phyloP scores from a whole-genome alignment of 2,329 filamentous ascomycete species.

The Hymenoscyphus fraxineus region DNA sequence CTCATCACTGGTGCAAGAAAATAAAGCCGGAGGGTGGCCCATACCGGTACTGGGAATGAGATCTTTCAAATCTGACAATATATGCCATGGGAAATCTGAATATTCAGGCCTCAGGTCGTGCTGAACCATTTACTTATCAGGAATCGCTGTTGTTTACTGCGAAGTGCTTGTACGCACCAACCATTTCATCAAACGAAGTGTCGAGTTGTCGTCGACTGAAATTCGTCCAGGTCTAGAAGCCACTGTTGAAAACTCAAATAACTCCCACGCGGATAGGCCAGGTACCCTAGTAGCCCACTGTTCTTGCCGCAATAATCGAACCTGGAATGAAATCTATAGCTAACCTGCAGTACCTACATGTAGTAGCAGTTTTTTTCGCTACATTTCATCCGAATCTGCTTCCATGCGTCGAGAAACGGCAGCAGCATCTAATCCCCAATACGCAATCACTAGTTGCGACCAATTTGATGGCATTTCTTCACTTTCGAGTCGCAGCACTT shows the following conservation, averaged over 20 bases:
- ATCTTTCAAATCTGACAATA: not conserved
- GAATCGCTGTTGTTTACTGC: too few species aligned
- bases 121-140: not conserved
- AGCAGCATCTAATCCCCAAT: conserved; percentile 14
- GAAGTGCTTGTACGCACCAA: too few species aligned
- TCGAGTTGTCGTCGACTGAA: too few species aligned
- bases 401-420: not conserved
- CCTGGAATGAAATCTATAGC: too few species aligned
- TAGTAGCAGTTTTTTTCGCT: not conserved
- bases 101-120: not conserved
- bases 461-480: conserved; percentile 23
- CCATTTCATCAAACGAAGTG: too few species aligned
- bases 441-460: conserved; percentile 26
- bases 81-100: not conserved
- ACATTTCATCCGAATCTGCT: not conserved
- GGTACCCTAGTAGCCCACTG: too few species aligned
- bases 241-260: too few species aligned
- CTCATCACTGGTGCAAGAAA: not conserved
- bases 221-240: too few species aligned
- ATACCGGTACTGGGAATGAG: not conserved
- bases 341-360: not conserved
- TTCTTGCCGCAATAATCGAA: too few species aligned
- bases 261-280: too few species aligned
- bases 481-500: conserved; percentile 17
- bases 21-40: not conserved